phyloP scores from a whole-genome alignment of 257 asterid genomes.

The Jacaranda copaia region DNA sequence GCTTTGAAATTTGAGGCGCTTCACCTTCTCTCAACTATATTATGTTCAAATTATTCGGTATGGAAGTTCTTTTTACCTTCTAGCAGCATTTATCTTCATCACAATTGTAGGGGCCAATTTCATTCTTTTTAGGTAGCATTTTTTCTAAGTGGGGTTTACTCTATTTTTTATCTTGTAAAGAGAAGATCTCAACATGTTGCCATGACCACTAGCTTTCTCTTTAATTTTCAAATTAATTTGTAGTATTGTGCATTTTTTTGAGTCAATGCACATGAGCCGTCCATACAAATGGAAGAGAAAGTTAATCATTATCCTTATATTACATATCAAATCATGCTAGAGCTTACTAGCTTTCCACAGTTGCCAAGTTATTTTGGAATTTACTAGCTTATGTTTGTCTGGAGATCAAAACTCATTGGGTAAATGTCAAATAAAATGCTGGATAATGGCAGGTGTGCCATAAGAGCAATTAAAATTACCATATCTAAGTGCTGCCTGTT shows the following conservation, averaged over 20 bases:
- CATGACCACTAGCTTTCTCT: background rate
- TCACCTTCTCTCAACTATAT: conserved; percentile 71
- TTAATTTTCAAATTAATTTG: background rate
- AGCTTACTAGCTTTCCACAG: background rate
- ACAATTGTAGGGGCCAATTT: conserved; percentile 1
- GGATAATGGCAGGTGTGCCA: background rate
- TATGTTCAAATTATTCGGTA: conserved; percentile 78
- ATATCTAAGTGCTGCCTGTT: background rate
- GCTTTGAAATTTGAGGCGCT: conserved; percentile 90
- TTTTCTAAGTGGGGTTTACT: background rate
- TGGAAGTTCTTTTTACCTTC: conserved; percentile 28
- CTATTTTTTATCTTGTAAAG: background rate
- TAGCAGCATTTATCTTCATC: conserved; percentile 18
- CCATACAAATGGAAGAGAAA: background rate
- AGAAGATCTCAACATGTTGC: background rate
- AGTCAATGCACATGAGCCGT: background rate
- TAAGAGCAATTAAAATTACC: background rate
- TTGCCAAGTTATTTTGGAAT: background rate
- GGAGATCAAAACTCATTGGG: conserved; percentile 26
- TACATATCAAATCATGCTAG: background rate
- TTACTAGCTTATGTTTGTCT: conserved; percentile 10
- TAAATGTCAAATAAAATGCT: background rate
- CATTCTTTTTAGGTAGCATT: background rate
- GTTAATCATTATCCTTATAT: background rate
- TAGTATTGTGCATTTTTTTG: background rate